These are phyloP conservation scores for Corallochytrium limacisporum DNA, from an alignment of 78 protist genomes.

Conservation along the genomic window DNA sequence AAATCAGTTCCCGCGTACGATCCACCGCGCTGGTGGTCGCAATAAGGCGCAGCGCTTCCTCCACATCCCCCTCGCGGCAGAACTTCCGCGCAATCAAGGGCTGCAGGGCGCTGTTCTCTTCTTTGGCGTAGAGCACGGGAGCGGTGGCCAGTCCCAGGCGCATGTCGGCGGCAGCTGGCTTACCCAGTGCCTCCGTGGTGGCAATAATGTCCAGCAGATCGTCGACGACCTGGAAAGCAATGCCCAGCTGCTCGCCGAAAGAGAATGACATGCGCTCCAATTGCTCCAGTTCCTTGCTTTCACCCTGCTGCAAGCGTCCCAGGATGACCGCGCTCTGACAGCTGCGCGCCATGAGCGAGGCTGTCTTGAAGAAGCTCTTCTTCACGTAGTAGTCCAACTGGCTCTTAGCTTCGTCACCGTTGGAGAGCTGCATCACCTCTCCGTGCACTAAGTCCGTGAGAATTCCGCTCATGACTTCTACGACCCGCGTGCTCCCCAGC, in stretches of 20 bases:
- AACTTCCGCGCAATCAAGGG: constrained; percentile 51
- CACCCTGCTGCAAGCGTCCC: not conserved
- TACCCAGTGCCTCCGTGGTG: constrained; percentile 39
- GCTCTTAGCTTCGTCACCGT: not conserved
- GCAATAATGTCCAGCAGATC: constrained; percentile 69
- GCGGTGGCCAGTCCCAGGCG: constrained; percentile 69
- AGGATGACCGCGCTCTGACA: constrained; percentile 31
- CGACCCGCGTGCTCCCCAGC: not conserved
- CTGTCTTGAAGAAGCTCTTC: constrained; percentile 79
- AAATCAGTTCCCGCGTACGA: too few relatives aligned
- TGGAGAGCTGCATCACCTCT: constrained; percentile 64
- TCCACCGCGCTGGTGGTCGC: too few relatives aligned
- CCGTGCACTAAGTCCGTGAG: constrained; percentile 70
- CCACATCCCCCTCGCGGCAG: constrained; percentile 44
- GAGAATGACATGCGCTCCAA: too few relatives aligned
- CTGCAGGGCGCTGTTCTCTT: constrained; percentile 48
- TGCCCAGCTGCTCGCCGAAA: constrained; percentile 71
- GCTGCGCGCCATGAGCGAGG: constrained; percentile 49
- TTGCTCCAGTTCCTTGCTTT: not conserved
- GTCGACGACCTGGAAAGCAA: constrained; percentile 78
- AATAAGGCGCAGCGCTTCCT: too few relatives aligned
- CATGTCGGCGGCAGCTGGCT: constrained; percentile 56
- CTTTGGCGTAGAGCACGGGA: constrained; percentile 68
- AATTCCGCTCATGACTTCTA: constrained; percentile 26
- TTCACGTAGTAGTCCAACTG: constrained; percentile 43